These are phyloP conservation scores for Eucalyptus curtisii DNA, from an alignment of 345 rosid species.

Conservation along the genomic window DNA sequence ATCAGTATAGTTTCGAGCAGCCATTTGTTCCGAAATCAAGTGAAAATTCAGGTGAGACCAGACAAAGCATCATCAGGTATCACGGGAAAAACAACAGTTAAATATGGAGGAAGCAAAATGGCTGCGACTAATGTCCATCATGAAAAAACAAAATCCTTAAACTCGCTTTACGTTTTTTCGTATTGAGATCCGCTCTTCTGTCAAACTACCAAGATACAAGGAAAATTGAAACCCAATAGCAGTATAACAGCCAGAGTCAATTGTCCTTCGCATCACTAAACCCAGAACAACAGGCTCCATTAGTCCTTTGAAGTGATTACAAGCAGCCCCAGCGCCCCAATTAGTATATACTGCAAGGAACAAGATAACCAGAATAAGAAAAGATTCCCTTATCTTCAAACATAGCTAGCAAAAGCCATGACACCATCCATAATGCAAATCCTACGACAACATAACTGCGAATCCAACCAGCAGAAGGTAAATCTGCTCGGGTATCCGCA, in stretches of 20 bases:
- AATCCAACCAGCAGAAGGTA: not conserved
- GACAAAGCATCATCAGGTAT: not conserved
- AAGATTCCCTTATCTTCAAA: not conserved
- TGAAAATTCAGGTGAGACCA: not conserved
- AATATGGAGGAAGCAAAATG: not conserved
- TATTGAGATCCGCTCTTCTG: not conserved
- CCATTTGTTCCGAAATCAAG: not conserved
- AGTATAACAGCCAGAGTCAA: not conserved
- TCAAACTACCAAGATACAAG: not conserved
- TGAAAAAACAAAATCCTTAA: not conserved
- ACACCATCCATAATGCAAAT: not conserved
- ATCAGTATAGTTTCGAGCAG: not conserved
- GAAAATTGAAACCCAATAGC: not conserved
- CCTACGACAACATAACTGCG: not conserved
- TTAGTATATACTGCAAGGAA: slow-evolving; percentile 64
- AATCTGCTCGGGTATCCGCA: not conserved
- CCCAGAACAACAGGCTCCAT: not conserved
- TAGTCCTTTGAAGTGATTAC: slow-evolving; percentile 87
- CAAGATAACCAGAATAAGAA: not conserved
- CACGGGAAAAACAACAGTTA: not conserved
- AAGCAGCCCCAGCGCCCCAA: slow-evolving; percentile 76
- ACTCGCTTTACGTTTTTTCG: not conserved
- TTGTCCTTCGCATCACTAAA: not conserved
- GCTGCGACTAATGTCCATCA: not conserved
- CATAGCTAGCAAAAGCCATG: not conserved